A percentile compares a stretch with the other conserved stretches of the same genome.
These are phyloP conservation scores for Trichoderma cornu-damae DNA, from an alignment of 2,329 filamentous ascomycete species.

Conservation along the genomic window DNA sequence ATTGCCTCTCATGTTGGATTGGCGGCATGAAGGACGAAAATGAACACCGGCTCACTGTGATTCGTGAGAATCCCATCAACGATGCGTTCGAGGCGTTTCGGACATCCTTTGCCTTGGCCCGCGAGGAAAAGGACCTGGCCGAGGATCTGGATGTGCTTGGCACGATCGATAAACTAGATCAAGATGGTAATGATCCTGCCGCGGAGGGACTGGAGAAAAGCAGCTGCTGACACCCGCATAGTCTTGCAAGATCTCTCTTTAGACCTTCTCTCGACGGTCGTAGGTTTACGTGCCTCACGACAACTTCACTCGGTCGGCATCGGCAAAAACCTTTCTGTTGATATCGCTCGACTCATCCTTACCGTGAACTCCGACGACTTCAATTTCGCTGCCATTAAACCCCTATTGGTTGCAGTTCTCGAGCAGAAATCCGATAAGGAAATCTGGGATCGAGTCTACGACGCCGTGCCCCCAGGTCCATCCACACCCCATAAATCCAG, in stretches of 20 bases:
- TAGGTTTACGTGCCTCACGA: not conserved
- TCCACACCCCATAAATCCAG: too few species aligned
- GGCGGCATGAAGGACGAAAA: too few species aligned
- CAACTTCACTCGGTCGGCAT: not conserved
- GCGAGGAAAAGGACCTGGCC: not conserved
- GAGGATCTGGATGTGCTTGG: not conserved
- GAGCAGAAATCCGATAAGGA: not conserved
- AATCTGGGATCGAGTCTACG: not conserved
- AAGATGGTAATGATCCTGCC: not conserved
- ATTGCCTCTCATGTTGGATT: too few species aligned
- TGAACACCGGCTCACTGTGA: not conserved
- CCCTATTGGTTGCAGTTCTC: not conserved
- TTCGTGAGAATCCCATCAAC: not conserved
- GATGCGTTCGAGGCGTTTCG: not conserved
- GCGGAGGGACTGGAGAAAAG: not conserved
- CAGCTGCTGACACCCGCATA: not conserved
- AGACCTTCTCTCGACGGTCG: not conserved
- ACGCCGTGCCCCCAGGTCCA: not conserved
- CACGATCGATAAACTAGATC: not conserved
- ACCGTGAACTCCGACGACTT: too few species aligned
- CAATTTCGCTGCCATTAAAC: too few species aligned
- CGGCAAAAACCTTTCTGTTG: not conserved
- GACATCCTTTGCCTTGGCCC: not conserved
- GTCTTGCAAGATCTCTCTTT: not conserved
- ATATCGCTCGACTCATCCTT: not conserved